phyloP scores from a whole-genome alignment of 1,139 yeast genomes.

The Hansenula sp. region DNA sequence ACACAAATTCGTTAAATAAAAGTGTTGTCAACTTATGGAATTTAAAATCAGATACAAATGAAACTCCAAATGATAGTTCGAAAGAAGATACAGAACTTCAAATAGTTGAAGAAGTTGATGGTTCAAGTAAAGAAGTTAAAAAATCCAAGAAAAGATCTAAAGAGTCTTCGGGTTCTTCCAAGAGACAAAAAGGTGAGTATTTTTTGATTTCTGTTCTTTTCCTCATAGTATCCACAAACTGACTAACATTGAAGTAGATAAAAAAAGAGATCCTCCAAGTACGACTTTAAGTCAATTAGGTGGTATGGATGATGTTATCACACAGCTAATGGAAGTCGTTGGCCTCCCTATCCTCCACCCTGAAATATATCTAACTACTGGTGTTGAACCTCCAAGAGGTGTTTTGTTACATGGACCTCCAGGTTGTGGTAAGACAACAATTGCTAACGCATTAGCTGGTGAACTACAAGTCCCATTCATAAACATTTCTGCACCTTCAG shows the following conservation, averaged over 20 bases:
- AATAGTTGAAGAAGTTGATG: slow-evolving; percentile 19
- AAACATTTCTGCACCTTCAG: slow-evolving; percentile 90
- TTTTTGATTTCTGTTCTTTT: background rate
- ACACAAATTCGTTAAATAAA: slow-evolving; percentile 67
- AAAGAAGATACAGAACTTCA: slow-evolving; percentile 13
- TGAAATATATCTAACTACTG: slow-evolving; percentile 81
- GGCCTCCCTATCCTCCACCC: slow-evolving; percentile 94
- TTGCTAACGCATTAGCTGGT: slow-evolving; percentile 95
- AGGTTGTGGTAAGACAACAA: slow-evolving; percentile 97
- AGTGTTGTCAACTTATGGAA: slow-evolving; percentile 75
- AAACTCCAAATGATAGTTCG: slow-evolving; percentile 8
- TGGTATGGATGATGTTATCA: slow-evolving; percentile 80
- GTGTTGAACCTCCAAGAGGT: slow-evolving; percentile 97
- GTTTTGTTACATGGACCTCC: slow-evolving; percentile 96
- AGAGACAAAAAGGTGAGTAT: slow-evolving; percentile 40
- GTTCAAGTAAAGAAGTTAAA: slow-evolving; percentile 21
- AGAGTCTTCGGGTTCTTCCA: slow-evolving; percentile 29
- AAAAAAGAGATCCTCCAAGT: slow-evolving; percentile 70
- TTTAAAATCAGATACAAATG: slow-evolving; percentile 18
- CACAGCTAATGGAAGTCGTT: slow-evolving; percentile 83
- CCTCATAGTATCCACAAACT: background rate
- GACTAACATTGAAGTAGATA: slow-evolving; percentile 33
- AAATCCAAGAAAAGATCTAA: slow-evolving; percentile 34
- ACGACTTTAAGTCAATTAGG: slow-evolving; percentile 73
- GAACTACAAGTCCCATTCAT: slow-evolving; percentile 92